These are phyloP conservation scores for Posidonia australis DNA, from an alignment of 106 monocot species.

Conservation along the genomic window DNA sequence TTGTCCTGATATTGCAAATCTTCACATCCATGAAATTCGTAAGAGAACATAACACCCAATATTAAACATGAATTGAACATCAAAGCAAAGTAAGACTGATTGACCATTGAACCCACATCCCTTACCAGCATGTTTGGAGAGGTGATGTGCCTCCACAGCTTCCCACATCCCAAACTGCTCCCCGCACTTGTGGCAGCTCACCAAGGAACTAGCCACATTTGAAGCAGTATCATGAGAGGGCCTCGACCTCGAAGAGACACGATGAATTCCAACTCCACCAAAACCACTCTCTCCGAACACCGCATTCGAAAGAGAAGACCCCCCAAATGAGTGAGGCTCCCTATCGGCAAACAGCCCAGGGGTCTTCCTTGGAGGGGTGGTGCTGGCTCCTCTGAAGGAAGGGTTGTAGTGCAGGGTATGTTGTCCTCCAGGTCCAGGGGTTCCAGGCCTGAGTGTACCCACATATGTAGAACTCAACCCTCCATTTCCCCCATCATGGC, in stretches of 20 bases:
- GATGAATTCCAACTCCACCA: conserved; percentile 9
- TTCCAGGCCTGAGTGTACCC: conserved; percentile 65
- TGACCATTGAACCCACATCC: no score
- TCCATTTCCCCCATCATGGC: not conserved
- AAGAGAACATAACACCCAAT: no score
- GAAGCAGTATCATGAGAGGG: conserved; percentile 19
- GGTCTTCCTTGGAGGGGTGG: conserved; percentile 43
- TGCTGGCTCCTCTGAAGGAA: conserved; percentile 20
- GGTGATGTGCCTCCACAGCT: conserved; percentile 69
- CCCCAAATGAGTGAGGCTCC: conserved; percentile 7
- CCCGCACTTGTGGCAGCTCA: conserved; percentile 71
- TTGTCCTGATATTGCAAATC: no score
- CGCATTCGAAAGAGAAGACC: conserved; percentile 22
- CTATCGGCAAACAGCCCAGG: conserved; percentile 12
- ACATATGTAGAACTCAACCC: conserved; percentile 10
- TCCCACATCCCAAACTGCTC: conserved; percentile 71
- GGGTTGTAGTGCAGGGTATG: conserved; percentile 17
- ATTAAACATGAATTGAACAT: no score
- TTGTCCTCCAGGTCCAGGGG: conserved; percentile 65
- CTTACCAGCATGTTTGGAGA: conserved; percentile 94
- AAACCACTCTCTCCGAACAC: conserved; percentile 17
- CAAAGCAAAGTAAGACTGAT: no score
- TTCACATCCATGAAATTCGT: no score
- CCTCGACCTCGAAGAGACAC: conserved; percentile 10
- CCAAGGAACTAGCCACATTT: conserved; percentile 4